These are phyloP conservation scores for Aspergillus sp. DNA, from an alignment of 2,329 filamentous ascomycete species.

Conservation along the genomic window DNA sequence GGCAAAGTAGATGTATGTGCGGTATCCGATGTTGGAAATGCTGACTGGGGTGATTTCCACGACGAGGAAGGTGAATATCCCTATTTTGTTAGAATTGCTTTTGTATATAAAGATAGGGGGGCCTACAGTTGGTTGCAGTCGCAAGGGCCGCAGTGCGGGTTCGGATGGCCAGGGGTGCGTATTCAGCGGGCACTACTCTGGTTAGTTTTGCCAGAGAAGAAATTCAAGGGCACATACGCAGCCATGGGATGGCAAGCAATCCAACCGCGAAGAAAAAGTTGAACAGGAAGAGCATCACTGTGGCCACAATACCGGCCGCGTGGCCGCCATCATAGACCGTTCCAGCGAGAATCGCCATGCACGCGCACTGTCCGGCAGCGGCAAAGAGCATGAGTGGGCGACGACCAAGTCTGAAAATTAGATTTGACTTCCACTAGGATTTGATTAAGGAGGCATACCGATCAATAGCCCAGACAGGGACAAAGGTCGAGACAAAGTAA, in stretches of 20 bases:
- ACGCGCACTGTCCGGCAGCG: slow-evolving; percentile 55
- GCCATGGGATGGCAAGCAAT: slow-evolving; percentile 51
- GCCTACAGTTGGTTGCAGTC: slow-evolving; percentile 53
- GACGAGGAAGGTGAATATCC: slow-evolving; percentile 55
- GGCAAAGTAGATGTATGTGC: slow-evolving; percentile 51
- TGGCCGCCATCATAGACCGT: slow-evolving; percentile 47
- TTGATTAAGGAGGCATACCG: slow-evolving; percentile 21
- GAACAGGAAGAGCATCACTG: slow-evolving; percentile 59
- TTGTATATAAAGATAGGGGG: slow-evolving; percentile 8
- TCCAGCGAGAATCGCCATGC: slow-evolving; percentile 54
- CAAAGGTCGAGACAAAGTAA: slow-evolving; percentile 44
- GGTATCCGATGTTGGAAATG: slow-evolving; percentile 45
- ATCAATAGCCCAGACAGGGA: slow-evolving; percentile 46
- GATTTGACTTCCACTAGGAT: not conserved
- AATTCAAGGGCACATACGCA: slow-evolving; percentile 27
- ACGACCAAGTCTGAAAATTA: slow-evolving; percentile 48
- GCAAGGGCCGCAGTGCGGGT: slow-evolving; percentile 55
- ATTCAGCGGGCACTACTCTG: slow-evolving; percentile 48
- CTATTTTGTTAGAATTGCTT: slow-evolving; percentile 12
- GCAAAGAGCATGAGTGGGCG: slow-evolving; percentile 65
- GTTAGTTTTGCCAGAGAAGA: slow-evolving; percentile 30
- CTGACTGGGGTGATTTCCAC: slow-evolving; percentile 52
- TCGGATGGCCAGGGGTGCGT: slow-evolving; percentile 52
- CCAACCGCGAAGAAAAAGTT: slow-evolving; percentile 60
- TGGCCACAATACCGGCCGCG: slow-evolving; percentile 48